A percentile compares a stretch with the other conserved stretches of the same genome.
These are phyloP conservation scores for Scedosporium apiospermum DNA, from an alignment of 2,329 filamentous ascomycete species.

Conservation along the genomic window DNA sequence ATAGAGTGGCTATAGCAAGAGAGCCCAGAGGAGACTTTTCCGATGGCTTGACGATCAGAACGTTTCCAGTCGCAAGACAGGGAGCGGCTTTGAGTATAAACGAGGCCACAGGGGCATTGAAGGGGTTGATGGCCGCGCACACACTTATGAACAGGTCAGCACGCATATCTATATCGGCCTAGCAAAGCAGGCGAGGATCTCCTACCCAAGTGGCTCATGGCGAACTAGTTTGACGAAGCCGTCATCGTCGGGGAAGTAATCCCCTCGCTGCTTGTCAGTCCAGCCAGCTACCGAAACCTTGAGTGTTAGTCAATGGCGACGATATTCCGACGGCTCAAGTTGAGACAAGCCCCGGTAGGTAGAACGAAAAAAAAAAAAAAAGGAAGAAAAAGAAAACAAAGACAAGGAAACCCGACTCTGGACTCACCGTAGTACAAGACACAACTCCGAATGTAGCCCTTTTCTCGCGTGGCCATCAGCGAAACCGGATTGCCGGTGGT, in stretches of 20 bases:
- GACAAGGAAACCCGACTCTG: too few relatives aligned
- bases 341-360: too few relatives aligned
- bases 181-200: slow-evolving; percentile 14
- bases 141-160: too few relatives aligned
- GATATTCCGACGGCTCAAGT: too few relatives aligned
- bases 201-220: slow-evolving; percentile 22
- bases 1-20: slow-evolving; percentile 1
- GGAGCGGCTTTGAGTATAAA: slow-evolving; percentile 34
- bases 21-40: neutral
- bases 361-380: too few relatives aligned
- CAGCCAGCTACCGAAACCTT: slow-evolving; percentile 19
- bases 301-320: too few relatives aligned
- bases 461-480: too few relatives aligned
- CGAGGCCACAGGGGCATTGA: slow-evolving; percentile 73
- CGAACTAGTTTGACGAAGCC: slow-evolving; percentile 31
- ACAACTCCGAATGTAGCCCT: too few relatives aligned
- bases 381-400: too few relatives aligned
- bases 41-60: neutral
- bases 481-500: too few relatives aligned
- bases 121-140: slow-evolving; percentile 54
- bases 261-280: slow-evolving; percentile 27
- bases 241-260: slow-evolving; percentile 30
- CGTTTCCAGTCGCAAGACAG: neutral
- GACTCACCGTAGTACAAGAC: too few relatives aligned
- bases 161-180: neutral